A percentile compares a stretch with the other conserved stretches of the same genome.
These are phyloP conservation scores for Russula sp. DNA, from an alignment of 768 basidiomycete species.

Conservation along the genomic window DNA sequence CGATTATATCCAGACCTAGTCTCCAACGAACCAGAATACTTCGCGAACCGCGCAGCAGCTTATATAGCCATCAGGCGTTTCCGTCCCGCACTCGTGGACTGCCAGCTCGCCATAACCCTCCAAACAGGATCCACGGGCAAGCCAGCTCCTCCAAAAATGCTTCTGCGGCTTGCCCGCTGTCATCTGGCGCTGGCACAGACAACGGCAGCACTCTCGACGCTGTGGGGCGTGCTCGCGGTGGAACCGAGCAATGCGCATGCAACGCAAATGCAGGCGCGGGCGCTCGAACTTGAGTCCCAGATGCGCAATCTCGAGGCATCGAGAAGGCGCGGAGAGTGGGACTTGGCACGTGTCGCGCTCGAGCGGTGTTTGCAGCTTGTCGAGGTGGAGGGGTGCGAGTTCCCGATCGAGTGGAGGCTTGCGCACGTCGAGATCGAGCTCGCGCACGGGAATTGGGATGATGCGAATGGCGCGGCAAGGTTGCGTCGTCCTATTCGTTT, in stretches of 20 bases:
- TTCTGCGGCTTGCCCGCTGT: conserved; percentile 76
- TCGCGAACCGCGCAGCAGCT: conserved; percentile 82
- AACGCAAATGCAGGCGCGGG: conserved; percentile 49
- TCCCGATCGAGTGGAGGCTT: conserved; percentile 71
- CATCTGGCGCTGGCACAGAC: conserved; percentile 73
- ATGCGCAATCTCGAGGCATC: conserved; percentile 56
- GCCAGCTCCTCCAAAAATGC: conserved; percentile 59
- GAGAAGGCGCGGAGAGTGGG: conserved; percentile 59
- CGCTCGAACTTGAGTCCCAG: conserved; percentile 55
- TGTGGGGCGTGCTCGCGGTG: conserved; percentile 44
- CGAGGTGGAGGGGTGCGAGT: conserved; percentile 67
- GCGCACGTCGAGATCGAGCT: conserved; percentile 78
- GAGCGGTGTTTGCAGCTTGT: conserved; percentile 69
- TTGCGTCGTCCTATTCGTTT: conserved; percentile 37
- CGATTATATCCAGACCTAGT: conserved; percentile 22
- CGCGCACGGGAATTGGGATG: conserved; percentile 61
- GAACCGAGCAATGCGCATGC: conserved; percentile 5
- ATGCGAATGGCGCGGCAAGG: conserved; percentile 70
- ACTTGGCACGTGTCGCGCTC: conserved; percentile 66
- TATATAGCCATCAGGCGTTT: conserved; percentile 78
- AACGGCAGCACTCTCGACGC: conserved; percentile 56
- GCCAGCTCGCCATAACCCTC: conserved; percentile 61
- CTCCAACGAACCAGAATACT: conserved; percentile 58
- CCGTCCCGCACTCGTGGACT: conserved; percentile 67
- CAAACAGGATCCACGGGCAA: conserved; percentile 35